phyloP scores from a whole-genome alignment of 2,329 filamentous ascomycete species.

The Coniella lustricola region DNA sequence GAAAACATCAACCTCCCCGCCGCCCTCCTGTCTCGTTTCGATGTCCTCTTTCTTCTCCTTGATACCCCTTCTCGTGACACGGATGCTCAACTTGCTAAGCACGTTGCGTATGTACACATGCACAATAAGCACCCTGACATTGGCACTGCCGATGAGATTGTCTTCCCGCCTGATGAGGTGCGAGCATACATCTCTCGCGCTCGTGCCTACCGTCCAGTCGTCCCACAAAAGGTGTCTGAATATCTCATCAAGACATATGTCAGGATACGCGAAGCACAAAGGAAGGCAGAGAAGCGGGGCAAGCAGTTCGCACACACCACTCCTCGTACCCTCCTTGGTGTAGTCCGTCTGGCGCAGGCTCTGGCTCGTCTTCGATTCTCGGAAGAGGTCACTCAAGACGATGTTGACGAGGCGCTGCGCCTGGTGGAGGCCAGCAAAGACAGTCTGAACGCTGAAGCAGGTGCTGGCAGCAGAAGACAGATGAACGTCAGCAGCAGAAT shows the following conservation, averaged over 20 bases:
- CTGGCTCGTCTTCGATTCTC: constrained; percentile 88
- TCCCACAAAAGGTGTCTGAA: constrained; percentile 80
- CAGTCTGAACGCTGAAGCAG: constrained; percentile 67
- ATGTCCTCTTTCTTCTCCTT: constrained; percentile 91
- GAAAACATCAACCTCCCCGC: constrained; percentile 99
- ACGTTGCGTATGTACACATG: constrained; percentile 97
- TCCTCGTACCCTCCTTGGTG: constrained; percentile 84
- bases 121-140: constrained; percentile 85
- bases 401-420: constrained; percentile 90
- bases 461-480: constrained; percentile 51
- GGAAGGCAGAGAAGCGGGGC: constrained; percentile 82
- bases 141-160: constrained; percentile 44
- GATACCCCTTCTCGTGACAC: constrained; percentile 85
- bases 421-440: constrained; percentile 92
- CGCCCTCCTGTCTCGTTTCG: constrained; percentile 91
- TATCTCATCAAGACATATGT: constrained; percentile 98
- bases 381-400: constrained; percentile 75
- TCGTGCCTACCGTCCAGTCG: constrained; percentile 77
- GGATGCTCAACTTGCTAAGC: constrained; percentile 88
- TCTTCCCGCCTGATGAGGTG: constrained; percentile 89
- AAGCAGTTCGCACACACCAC: constrained; percentile 93
- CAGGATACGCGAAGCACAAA: constrained; percentile 84
- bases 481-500: constrained; percentile 83
- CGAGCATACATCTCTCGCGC: constrained; percentile 94
- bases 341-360: constrained; percentile 88